Conservation (phyloP, 495 filamentous ascomycete genomes). For the Neurospora sublineolata region DNA sequence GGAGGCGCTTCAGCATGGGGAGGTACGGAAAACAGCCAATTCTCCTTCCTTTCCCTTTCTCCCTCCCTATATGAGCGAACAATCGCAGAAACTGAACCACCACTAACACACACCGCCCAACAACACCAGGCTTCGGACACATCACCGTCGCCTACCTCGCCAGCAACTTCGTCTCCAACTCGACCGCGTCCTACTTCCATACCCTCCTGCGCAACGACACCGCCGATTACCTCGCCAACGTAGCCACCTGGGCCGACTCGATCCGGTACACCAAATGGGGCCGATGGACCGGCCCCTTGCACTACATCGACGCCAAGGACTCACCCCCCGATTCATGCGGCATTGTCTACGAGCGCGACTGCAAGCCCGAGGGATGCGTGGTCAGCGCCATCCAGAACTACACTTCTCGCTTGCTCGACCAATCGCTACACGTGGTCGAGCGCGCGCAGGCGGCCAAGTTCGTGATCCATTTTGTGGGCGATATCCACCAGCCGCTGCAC, state of each 20-base stretch:
- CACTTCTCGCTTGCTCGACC: conserved; percentile 38
- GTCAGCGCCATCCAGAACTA: conserved; percentile 51
- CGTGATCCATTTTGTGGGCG: conserved; percentile 53
- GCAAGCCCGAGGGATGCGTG: conserved; percentile 48
- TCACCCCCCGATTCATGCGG: conserved; percentile 46
- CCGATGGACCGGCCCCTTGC: conserved; percentile 45
- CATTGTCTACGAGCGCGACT: conserved; percentile 51
- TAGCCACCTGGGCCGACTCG: conserved; percentile 55
- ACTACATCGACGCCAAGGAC: conserved; percentile 65
- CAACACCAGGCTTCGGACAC: conserved; percentile 40
- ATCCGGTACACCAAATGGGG: conserved; percentile 48
- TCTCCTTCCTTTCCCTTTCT: background rate
- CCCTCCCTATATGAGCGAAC: background rate
- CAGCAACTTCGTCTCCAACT: conserved; percentile 29
- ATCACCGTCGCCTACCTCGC: conserved; percentile 48
- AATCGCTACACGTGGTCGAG: conserved; percentile 23
- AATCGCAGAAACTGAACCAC: background rate
- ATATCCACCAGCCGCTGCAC: conserved; percentile 57
- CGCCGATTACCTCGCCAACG: conserved; percentile 43
- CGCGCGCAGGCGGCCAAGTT: conserved; percentile 47
- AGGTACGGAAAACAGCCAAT: conserved; percentile 6
- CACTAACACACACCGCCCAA: background rate
- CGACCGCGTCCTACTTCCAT: conserved; percentile 32
- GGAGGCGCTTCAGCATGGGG: conserved; percentile 17
- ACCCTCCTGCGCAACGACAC: conserved; percentile 33